These are phyloP conservation scores for Lasiosphaeria hispida DNA, from an alignment of 495 filamentous ascomycete species.

Conservation along the genomic window DNA sequence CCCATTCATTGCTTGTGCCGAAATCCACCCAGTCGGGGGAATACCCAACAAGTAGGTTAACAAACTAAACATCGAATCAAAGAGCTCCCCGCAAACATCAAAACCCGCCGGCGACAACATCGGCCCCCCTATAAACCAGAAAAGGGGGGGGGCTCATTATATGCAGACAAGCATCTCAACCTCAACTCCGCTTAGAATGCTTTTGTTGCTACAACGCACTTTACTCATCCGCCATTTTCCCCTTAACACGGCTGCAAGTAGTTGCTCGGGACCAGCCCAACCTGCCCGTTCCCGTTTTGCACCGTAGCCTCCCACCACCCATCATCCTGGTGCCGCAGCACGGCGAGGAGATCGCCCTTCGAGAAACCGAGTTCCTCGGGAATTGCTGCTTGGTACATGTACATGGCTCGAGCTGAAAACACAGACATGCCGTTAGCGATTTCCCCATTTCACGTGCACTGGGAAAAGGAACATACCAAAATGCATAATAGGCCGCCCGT, in stretches of 20 bases:
- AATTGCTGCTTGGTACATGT: conserved; percentile 91
- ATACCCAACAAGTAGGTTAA: no score
- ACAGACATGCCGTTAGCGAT: conserved; percentile 15
- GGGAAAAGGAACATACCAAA: conserved; percentile 67
- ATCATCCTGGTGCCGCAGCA: conserved; percentile 92
- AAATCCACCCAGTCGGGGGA: no score
- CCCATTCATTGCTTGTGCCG: no score
- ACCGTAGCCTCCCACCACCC: conserved; percentile 99
- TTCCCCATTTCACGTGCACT: neutral
- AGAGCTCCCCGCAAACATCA: no score
- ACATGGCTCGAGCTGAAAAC: conserved; percentile 77
- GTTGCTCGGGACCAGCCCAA: conserved; percentile 94
- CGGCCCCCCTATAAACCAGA: no score
- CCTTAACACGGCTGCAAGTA: conserved; percentile 76
- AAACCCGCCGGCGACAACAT: no score
- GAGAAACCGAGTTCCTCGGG: conserved; percentile 90
- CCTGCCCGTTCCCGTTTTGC: conserved; percentile 65
- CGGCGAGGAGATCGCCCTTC: conserved; percentile 87
- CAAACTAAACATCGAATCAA: no score
- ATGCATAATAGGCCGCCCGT: conserved; percentile 85
- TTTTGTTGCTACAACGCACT: neutral
- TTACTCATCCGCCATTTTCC: neutral
- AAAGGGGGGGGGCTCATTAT: no score
- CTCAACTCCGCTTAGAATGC: neutral
- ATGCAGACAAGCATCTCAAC: neutral